Evolutionary conservation across 2,329 filamentous ascomycete species (phyloP).

Genomic region (Microsporum audouinii): DNA sequence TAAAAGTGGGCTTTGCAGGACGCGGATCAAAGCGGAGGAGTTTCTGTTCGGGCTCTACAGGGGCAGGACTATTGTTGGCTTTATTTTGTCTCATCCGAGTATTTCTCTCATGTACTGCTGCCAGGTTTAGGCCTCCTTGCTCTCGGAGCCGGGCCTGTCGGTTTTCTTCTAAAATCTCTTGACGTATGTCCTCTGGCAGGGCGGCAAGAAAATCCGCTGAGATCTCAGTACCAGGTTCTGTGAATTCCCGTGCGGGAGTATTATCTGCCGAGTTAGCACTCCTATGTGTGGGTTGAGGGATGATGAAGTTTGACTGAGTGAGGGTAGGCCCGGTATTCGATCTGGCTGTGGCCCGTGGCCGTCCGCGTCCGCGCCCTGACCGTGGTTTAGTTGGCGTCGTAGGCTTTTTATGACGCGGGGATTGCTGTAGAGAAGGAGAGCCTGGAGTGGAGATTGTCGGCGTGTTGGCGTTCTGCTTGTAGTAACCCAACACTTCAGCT

Average conservation of each 20-base stretch:
- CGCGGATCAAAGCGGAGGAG: constrained; percentile 39
- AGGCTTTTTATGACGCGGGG: constrained; percentile 32
- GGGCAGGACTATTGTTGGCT: constrained; percentile 1
- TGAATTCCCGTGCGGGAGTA: constrained; percentile 18
- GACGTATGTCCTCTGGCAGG: constrained; percentile 66
- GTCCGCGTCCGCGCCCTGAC: constrained; percentile 42
- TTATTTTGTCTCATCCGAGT: not conserved
- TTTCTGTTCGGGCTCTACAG: constrained; percentile 23
- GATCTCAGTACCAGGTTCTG: constrained; percentile 31
- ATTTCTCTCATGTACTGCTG: constrained; percentile 1
- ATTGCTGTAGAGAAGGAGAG: constrained; percentile 25
- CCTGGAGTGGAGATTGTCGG: constrained; percentile 16
- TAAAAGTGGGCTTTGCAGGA: constrained; percentile 49
- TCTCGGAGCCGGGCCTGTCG: constrained; percentile 49
- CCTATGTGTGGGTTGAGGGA: constrained; percentile 19
- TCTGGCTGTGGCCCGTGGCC: constrained; percentile 40
- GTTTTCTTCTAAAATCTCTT: constrained; percentile 68
- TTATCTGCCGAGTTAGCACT: constrained; percentile 14
- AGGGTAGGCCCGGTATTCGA: constrained; percentile 48
- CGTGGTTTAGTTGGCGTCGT: constrained; percentile 52
- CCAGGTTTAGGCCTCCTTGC: constrained; percentile 40
- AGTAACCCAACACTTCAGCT: constrained; percentile 66
- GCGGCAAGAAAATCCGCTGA: constrained; percentile 68
- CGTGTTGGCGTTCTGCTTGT: constrained; percentile 34
- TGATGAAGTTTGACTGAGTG: constrained; percentile 61